Base-by-base conservation (phyloP, 108 stramenopile genomes). In the Cyclotella cryptica region DNA sequence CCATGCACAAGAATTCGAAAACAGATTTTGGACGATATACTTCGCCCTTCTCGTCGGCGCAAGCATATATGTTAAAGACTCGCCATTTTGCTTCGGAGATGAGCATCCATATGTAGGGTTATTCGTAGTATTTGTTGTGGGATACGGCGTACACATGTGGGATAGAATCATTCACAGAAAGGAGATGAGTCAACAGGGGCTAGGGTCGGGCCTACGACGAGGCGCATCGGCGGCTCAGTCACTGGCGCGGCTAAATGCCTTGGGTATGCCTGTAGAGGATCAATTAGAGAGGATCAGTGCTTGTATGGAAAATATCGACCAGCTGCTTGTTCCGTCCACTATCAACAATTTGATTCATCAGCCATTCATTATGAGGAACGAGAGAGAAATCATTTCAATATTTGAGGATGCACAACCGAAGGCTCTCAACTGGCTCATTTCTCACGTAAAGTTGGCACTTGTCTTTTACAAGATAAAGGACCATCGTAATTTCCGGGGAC, bases 391-490 rank as follows among this genome's bases (percentile, higher is more conserved):
- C 39, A 97, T 98, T 46, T 80, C 79, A 19, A 89, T 97, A 45
- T 94, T 99, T 74, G 86, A 89, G 55, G 97, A 98, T 70, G 97
- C 97, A 14, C 90, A 97, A 39, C 89, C 96, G 26, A 87, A 91
- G 14, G 94, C 95, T 44, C 91, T 98, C 39, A 98, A 98, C 71
- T 97, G 93, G 80, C 83, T 98, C 43, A 83, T 98, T 39, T 83
- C 89, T 57, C 92, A 95, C 75, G 88, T 95, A 44, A 94, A 96
- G 67, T 73, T 99, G 67, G 97, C 93, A 1, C 84, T 97, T 54
- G 75, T 99, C 14, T 91, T 99, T 72, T 99, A 99, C 87, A 99
- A 99, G 81, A 89, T 99, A 47, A 99, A 99, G 71, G 96, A 96
- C 72, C 96, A 96, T 81, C 79, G 92, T 0, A 88, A 88, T 74